Conservation (phyloP, 257 asterid species). For the Petunia axillaris region DNA sequence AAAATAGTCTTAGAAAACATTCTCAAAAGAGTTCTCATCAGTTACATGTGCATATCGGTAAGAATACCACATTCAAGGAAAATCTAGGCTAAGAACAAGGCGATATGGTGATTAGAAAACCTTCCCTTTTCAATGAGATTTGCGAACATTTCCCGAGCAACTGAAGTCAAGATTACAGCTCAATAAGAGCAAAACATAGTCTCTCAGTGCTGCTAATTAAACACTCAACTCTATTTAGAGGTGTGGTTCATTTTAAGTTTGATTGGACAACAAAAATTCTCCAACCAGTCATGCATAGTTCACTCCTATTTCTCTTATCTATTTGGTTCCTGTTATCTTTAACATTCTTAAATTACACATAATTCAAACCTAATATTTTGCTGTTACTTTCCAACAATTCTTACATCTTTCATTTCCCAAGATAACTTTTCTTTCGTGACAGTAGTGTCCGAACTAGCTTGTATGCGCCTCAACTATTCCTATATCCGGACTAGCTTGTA, state of each 20-base stretch:
- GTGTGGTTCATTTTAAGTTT: not conserved
- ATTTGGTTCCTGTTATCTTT: not conserved
- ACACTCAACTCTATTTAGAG: not conserved
- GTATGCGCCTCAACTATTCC: no score
- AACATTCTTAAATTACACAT: not conserved
- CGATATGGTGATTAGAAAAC: not conserved
- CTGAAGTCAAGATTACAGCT: not conserved
- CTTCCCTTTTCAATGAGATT: not conserved
- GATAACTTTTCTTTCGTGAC: not conserved
- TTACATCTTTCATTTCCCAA: conserved; percentile 8
- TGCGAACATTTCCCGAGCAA: not conserved
- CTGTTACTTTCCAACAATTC: not conserved
- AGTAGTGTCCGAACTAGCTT: no score
- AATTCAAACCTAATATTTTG: not conserved
- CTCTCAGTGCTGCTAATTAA: not conserved
- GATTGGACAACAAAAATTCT: not conserved
- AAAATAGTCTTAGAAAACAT: no score
- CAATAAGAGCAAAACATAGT: not conserved
- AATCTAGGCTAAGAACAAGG: not conserved
- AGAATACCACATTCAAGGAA: not conserved
- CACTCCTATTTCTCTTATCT: not conserved
- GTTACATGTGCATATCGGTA: not conserved
- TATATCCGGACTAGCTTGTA: no score
- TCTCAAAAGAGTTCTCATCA: not conserved
- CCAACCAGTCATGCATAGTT: not conserved